phyloP scores from a whole-genome alignment of 441 rosid species.

The Rhodomyrtus psidioides region DNA sequence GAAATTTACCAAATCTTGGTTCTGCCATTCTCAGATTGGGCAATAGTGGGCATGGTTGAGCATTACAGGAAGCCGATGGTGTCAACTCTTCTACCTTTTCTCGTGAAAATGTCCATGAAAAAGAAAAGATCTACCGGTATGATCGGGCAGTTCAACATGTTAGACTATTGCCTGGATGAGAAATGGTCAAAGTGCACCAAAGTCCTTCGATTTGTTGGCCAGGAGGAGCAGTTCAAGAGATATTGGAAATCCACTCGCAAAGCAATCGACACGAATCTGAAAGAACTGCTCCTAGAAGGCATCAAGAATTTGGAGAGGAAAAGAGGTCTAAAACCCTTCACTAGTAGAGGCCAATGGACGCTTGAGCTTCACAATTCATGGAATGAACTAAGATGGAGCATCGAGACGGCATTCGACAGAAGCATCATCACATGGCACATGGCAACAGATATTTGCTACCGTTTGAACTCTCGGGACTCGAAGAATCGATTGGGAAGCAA shows the following conservation, averaged over 20 bases:
- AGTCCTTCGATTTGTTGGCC: background rate
- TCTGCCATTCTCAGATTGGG: constrained; percentile 7
- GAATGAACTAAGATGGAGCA: background rate
- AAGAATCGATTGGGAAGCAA: background rate
- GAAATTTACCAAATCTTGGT: background rate
- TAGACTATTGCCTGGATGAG: background rate
- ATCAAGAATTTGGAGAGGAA: background rate
- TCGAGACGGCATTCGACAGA: background rate
- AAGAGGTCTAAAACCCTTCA: background rate
- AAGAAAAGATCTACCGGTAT: background rate
- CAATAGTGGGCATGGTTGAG: background rate
- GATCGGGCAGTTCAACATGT: constrained; percentile 5
- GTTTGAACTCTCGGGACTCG: background rate
- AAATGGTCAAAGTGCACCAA: background rate
- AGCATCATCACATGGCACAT: constrained; percentile 7
- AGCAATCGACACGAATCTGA: background rate
- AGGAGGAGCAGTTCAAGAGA: background rate
- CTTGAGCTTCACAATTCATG: background rate
- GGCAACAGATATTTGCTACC: background rate
- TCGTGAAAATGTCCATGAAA: background rate
- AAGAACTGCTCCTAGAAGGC: background rate
- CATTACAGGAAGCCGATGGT: background rate
- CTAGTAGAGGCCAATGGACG: constrained; percentile 2
- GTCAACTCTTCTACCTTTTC: background rate
- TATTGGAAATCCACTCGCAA: background rate